These are phyloP conservation scores for Teratosphaeria gauchensis DNA, from an alignment of 2,329 filamentous ascomycete species.

Conservation along the genomic window DNA sequence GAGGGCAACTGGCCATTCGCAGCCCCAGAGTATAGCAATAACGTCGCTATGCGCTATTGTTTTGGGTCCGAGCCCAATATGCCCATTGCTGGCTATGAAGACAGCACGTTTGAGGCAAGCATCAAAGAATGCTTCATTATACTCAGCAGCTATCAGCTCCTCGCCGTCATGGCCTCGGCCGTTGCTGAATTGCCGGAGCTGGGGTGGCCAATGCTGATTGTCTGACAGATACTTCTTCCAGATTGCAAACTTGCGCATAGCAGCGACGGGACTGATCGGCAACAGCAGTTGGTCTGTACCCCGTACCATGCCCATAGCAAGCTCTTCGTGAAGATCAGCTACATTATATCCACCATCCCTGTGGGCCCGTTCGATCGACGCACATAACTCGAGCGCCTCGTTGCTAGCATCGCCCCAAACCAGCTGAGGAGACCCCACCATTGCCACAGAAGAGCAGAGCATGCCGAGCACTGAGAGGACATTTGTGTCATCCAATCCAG, in stretches of 20 bases:
- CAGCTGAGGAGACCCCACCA: neutral
- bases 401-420: neutral
- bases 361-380: neutral
- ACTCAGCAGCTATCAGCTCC: neutral
- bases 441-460: neutral
- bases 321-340: neutral
- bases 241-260: neutral
- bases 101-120: neutral
- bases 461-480: neutral
- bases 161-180: neutral
- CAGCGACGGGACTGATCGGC: neutral
- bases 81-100: neutral
- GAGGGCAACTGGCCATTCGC: neutral
- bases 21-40: neutral
- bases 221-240: neutral
- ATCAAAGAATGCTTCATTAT: neutral
- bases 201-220: neutral
- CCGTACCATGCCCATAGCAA: neutral
- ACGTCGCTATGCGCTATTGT: neutral
- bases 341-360: neutral
- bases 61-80: neutral
- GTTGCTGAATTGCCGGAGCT: neutral
- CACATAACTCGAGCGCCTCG: neutral
- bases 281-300: neutral
- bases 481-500: neutral